Conservation (phyloP, 345 rosid genomes). For the Euphorbia peplus region DNA sequence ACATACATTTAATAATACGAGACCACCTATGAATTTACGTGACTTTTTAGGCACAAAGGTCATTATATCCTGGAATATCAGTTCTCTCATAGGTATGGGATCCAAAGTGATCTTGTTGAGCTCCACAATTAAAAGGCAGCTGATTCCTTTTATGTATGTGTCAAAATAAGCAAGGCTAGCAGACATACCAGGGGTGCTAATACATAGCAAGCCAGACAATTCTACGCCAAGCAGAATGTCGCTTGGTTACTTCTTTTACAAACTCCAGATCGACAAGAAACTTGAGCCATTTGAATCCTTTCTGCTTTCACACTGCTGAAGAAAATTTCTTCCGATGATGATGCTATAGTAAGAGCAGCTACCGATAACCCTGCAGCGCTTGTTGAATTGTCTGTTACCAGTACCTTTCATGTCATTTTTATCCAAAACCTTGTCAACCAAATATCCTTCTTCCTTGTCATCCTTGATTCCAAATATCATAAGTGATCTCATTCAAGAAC, state of each 20-base stretch:
- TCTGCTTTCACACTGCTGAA: slow-evolving; percentile 23
- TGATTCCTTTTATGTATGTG: slow-evolving; percentile 31
- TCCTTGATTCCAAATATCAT: slow-evolving; percentile 23
- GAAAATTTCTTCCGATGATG: slow-evolving; percentile 23
- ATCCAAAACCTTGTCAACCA: slow-evolving; percentile 26
- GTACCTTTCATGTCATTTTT: slow-evolving; percentile 24
- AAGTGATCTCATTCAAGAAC: slow-evolving; percentile 26
- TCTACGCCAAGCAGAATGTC: slow-evolving; percentile 31
- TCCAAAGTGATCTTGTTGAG: slow-evolving; percentile 34
- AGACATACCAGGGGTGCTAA: slow-evolving; percentile 32
- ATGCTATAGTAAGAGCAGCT: slow-evolving; percentile 27
- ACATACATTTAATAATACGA: background rate
- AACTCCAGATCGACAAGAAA: too few relatives aligned
- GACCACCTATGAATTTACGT: background rate
- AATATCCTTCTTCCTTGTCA: slow-evolving; percentile 19
- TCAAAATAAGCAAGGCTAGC: slow-evolving; percentile 36
- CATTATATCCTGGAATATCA: too few relatives aligned
- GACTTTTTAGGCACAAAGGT: slow-evolving; percentile 4
- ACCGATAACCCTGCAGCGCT: slow-evolving; percentile 29
- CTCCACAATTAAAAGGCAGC: slow-evolving; percentile 32
- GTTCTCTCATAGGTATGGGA: slow-evolving; percentile 30
- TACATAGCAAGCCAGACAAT: slow-evolving; percentile 30
- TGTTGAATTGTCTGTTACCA: slow-evolving; percentile 28
- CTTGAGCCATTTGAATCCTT: slow-evolving; percentile 17
- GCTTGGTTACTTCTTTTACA: too few relatives aligned